Percentiles rank a stretch among this genome's conserved stretches.
Evolutionary conservation across 257 asterid species (phyloP).

Genomic region (Solanum arcanum): DNA sequence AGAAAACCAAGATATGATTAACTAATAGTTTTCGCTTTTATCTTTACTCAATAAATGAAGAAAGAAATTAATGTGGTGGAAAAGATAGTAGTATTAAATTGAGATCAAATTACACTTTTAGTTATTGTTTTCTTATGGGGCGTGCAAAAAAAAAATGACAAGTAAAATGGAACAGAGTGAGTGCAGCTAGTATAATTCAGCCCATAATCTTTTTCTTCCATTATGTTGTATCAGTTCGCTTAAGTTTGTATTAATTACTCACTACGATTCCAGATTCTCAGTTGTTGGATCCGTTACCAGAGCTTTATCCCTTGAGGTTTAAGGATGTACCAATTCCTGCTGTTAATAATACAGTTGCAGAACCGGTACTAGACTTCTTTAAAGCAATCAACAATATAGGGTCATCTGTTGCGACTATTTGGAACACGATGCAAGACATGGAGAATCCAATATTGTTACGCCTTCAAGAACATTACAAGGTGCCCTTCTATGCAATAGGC

Average conservation of each 20-base stretch:
- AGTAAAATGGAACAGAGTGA: neutral
- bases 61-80: neutral
- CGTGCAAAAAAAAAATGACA: too few relatives aligned
- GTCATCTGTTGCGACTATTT: slow-evolving; percentile 32
- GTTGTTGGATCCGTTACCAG: slow-evolving; percentile 14
- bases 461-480: slow-evolving; percentile 15
- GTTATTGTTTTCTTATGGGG: neutral
- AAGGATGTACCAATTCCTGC: slow-evolving; percentile 12
- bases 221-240: neutral
- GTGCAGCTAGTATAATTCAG: neutral
- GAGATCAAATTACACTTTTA: neutral
- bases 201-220: neutral
- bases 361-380: slow-evolving; percentile 2
- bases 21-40: neutral
- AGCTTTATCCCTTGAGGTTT: slow-evolving; percentile 13
- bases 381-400: slow-evolving; percentile 4
- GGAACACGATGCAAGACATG: slow-evolving; percentile 27
- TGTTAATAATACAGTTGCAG: neutral
- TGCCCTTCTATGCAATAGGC: slow-evolving; percentile 43
- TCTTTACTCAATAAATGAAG: neutral
- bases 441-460: slow-evolving; percentile 6
- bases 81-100: neutral
- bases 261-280: slow-evolving; percentile 13
- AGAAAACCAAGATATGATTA: too few relatives aligned
- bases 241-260: neutral